Evolutionary conservation across 345 rosid species (phyloP).

Genomic region (Alliaria petiolata): DNA sequence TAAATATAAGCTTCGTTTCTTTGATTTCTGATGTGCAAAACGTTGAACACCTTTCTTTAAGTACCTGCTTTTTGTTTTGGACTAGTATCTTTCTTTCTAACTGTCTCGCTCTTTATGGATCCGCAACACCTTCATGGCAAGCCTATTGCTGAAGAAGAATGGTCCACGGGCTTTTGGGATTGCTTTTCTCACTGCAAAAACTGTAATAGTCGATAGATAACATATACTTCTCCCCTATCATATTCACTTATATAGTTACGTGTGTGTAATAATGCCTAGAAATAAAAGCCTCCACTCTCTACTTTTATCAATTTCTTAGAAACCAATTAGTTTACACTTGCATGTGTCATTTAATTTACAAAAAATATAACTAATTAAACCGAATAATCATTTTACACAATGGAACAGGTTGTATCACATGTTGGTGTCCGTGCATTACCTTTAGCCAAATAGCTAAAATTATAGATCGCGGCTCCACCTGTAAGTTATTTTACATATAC

Average conservation of each 20-base stretch:
- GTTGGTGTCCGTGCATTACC: slow-evolving; percentile 45
- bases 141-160: slow-evolving; percentile 4
- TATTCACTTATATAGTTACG: not conserved
- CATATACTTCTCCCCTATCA: not conserved
- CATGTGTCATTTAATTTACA: no score
- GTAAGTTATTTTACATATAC: slow-evolving; percentile 14
- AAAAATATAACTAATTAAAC: not conserved
- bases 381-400: no score
- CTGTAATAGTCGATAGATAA: slow-evolving; percentile 6
- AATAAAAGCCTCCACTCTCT: no score
- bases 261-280: not conserved
- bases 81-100: not conserved
- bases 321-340: not conserved
- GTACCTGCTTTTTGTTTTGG: no score
- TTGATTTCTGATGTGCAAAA: not conserved
- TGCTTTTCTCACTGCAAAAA: slow-evolving; percentile 30
- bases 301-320: not conserved
- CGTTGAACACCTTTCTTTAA: not conserved
- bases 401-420: slow-evolving; percentile 37
- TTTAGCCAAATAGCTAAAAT: slow-evolving; percentile 49
- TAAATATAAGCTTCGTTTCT: not conserved
- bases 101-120: not conserved
- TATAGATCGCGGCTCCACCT: slow-evolving; percentile 37
- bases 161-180: slow-evolving; percentile 44
- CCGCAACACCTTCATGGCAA: not conserved